A percentile compares a stretch with the other conserved stretches of the same genome.
Conservation (phyloP, 2,329 filamentous ascomycete species). For the Falciphora oryzae region DNA sequence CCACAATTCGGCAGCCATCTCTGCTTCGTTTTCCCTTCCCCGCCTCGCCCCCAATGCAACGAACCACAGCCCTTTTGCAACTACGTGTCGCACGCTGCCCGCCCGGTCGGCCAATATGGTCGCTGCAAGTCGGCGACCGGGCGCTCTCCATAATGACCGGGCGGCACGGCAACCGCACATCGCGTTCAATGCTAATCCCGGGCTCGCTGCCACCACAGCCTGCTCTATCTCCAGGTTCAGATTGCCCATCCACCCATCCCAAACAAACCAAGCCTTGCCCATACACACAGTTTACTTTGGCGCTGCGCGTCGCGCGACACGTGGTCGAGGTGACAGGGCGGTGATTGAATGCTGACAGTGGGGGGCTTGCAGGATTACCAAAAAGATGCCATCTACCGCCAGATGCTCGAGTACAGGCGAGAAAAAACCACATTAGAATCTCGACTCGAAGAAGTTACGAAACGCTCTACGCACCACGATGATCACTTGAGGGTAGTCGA, state of each 20-base stretch:
- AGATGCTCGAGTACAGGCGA: slow-evolving; percentile 97
- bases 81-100: not conserved
- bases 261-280: slow-evolving; percentile 2
- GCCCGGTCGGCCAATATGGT: not conserved
- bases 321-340: slow-evolving; percentile 18
- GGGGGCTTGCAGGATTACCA: slow-evolving; percentile 63
- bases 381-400: slow-evolving; percentile 94
- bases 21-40: slow-evolving; percentile 19
- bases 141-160: not conserved
- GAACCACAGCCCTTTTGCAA: slow-evolving; percentile 1
- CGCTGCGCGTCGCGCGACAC: slow-evolving; percentile 18
- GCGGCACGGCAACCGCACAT: slow-evolving; percentile 4
- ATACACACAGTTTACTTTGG: slow-evolving; percentile 17
- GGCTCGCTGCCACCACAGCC: slow-evolving; percentile 37
- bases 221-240: slow-evolving; percentile 28
- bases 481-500: slow-evolving; percentile 89
- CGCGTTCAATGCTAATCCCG: slow-evolving; percentile 36
- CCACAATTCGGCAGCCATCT: slow-evolving; percentile 20
- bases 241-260: slow-evolving; percentile 25
- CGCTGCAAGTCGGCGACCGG: not conserved
- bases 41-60: slow-evolving; percentile 14
- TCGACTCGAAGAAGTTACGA: slow-evolving; percentile 73
- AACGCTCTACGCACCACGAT: slow-evolving; percentile 76
- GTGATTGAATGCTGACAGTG: slow-evolving; percentile 28
- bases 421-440: slow-evolving; percentile 77